Evolutionary conservation across 371 early-diverging fungal genomes (phyloP).

Genomic region (Syncephalastrum racemosum): DNA sequence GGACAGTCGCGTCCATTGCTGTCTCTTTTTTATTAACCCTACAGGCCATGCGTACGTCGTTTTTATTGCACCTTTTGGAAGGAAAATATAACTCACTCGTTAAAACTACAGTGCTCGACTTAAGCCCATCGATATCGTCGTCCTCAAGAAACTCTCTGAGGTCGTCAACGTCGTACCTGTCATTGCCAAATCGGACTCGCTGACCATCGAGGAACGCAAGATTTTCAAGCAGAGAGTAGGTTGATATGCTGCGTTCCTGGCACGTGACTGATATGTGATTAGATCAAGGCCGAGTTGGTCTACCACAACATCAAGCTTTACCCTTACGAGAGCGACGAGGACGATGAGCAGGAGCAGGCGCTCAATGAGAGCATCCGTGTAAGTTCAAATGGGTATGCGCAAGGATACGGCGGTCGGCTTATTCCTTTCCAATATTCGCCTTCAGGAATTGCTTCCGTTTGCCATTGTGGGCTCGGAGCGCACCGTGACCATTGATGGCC

Average conservation of each 20-base stretch:
- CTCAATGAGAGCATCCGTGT: slow-evolving; percentile 73
- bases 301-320: slow-evolving; percentile 90
- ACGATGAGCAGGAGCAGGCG: slow-evolving; percentile 75
- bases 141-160: slow-evolving; percentile 70
- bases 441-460: slow-evolving; percentile 77
- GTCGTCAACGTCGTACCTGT: slow-evolving; percentile 82
- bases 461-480: slow-evolving; percentile 87
- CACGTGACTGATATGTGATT: slow-evolving; percentile 3
- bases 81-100: slow-evolving; percentile 8
- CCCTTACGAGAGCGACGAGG: slow-evolving; percentile 84
- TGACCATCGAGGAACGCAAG: slow-evolving; percentile 75
- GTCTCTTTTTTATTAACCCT: slow-evolving; percentile 78
- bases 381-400: slow-evolving; percentile 9
- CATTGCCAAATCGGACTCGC: slow-evolving; percentile 86
- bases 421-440: not conserved
- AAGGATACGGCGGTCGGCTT: not conserved
- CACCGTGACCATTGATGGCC: slow-evolving; percentile 80
- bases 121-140: slow-evolving; percentile 79
- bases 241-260: not conserved
- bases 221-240: slow-evolving; percentile 72
- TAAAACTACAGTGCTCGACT: slow-evolving; percentile 36
- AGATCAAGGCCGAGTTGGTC: slow-evolving; percentile 88
- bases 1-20: slow-evolving; percentile 82
- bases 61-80: not conserved
- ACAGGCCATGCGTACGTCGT: slow-evolving; percentile 70